Percentiles rank a stretch among this genome's conserved stretches.
Conservation (phyloP, 2,329 filamentous ascomycete genomes). For the Verticillium tricorpus region DNA sequence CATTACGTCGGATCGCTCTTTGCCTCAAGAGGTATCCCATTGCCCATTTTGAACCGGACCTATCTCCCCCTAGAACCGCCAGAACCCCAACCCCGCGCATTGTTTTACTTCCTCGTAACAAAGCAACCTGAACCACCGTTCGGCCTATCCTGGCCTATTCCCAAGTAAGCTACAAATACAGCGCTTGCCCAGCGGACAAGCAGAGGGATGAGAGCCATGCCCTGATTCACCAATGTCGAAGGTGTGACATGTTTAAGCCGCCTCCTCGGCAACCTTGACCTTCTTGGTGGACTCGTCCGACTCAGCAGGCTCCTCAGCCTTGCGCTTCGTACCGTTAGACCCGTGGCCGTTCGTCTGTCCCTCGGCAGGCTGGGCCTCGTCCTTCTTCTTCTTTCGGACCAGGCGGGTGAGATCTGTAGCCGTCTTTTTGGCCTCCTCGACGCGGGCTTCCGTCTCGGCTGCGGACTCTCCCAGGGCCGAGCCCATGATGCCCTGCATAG, state of each 20-base stretch:
- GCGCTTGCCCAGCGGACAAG: neutral
- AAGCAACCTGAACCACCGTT: neutral
- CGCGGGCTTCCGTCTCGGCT: constrained; percentile 55
- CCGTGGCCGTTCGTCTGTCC: constrained; percentile 16
- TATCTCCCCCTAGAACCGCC: neutral
- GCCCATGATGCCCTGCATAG: constrained; percentile 57
- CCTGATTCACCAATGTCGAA: neutral
- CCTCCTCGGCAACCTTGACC: constrained; percentile 26
- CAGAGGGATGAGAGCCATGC: neutral
- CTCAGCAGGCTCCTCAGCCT: constrained; percentile 40
- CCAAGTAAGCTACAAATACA: neutral
- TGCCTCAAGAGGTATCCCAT: neutral
- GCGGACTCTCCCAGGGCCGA: constrained; percentile 58
- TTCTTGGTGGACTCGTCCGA: constrained; percentile 26
- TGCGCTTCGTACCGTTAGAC: constrained; percentile 48
- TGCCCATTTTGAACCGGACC: neutral
- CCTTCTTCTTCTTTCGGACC: constrained; percentile 65
- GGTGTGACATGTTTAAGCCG: constrained; percentile 8
- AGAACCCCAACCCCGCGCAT: neutral
- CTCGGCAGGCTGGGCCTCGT: constrained; percentile 18
- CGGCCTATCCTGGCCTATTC: neutral
- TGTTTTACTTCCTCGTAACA: neutral
- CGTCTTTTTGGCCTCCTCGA: constrained; percentile 68
- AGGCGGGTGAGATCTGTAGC: constrained; percentile 72
- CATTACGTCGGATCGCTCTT: neutral